Percentiles rank a stretch among this genome's conserved stretches.
These are phyloP conservation scores for Flagelloscypha sp. DNA, from an alignment of 768 basidiomycete genomes.

Conservation along the genomic window DNA sequence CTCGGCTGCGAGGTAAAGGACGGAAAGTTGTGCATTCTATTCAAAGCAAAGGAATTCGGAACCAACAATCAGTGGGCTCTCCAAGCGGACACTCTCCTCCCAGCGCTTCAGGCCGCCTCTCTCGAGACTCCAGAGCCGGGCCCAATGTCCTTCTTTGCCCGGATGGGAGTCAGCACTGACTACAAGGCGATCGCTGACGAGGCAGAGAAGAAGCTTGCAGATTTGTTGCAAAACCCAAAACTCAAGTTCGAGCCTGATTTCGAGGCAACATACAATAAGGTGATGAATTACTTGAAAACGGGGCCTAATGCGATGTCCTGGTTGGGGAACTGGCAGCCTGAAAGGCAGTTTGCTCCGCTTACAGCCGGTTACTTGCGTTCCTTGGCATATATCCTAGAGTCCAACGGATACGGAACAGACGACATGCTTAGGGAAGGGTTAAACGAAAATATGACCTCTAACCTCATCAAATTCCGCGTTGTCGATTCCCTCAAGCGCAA, in stretches of 20 bases:
- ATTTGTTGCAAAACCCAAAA: slow-evolving; percentile 21
- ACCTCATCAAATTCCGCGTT: slow-evolving; percentile 31
- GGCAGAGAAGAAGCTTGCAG: slow-evolving; percentile 19
- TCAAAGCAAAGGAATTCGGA: slow-evolving; percentile 23
- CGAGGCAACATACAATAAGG: slow-evolving; percentile 22
- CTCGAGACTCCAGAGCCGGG: slow-evolving; percentile 25
- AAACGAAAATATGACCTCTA: slow-evolving; percentile 24
- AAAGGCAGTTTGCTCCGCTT: slow-evolving; percentile 19
- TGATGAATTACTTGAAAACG: too few species aligned
- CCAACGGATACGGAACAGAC: slow-evolving; percentile 29
- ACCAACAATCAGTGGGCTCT: slow-evolving; percentile 24
- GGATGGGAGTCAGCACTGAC: slow-evolving; percentile 23
- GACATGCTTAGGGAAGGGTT: slow-evolving; percentile 35
- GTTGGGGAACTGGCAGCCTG: slow-evolving; percentile 3
- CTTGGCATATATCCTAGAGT: slow-evolving; percentile 21
- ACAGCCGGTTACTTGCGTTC: slow-evolving; percentile 25
- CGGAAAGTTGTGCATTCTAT: slow-evolving; percentile 33
- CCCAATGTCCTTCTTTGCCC: slow-evolving; percentile 25
- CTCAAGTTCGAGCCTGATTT: slow-evolving; percentile 31
- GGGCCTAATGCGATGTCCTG: too few species aligned
- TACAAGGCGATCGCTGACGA: slow-evolving; percentile 24
- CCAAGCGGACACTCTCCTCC: slow-evolving; percentile 18
- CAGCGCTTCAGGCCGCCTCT: slow-evolving; percentile 26
- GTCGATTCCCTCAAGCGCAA: slow-evolving; percentile 22
- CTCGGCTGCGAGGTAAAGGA: slow-evolving; percentile 28